A percentile compares a stretch with the other conserved stretches of the same genome.
These are phyloP conservation scores for Collybiopsis luxurians DNA, from an alignment of 768 basidiomycete species.

Conservation along the genomic window DNA sequence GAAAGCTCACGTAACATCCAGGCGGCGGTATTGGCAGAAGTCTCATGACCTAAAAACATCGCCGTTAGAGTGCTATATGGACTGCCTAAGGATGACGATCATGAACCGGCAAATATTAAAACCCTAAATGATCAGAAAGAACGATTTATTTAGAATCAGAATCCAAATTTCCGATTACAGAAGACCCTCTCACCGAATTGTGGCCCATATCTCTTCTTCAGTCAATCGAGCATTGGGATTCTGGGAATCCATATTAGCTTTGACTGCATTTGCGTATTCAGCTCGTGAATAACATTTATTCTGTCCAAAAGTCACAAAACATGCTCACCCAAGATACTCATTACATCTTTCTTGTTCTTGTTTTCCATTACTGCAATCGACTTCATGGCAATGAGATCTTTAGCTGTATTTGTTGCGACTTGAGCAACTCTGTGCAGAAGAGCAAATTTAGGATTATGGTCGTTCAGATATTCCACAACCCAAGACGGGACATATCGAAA, in stretches of 20 bases:
- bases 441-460: not conserved
- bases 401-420: conserved; percentile 5
- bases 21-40: not conserved
- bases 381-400: conserved; percentile 2
- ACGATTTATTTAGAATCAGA: too few relatives aligned
- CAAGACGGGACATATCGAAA: conserved; percentile 12
- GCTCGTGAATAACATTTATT: too few relatives aligned
- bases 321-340: conserved; percentile 32
- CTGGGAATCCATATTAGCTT: conserved; percentile 12
- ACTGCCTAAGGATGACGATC: not conserved
- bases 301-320: not conserved
- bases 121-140: not conserved
- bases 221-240: conserved; percentile 4
- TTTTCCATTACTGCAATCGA: conserved; percentile 6
- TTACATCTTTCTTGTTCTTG: conserved; percentile 22
- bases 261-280: too few relatives aligned
- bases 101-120: not conserved
- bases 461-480: conserved; percentile 18
- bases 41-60: not conserved
- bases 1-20: not conserved
- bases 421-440: not conserved
- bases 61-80: not conserved
- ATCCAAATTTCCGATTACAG: too few relatives aligned
- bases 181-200: too few relatives aligned
- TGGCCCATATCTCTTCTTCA: too few relatives aligned